Evolutionary conservation across 345 rosid species (phyloP), one percentile per base, ranked within the genome.

Genomic region (Barbarea vulgaris): DNA sequence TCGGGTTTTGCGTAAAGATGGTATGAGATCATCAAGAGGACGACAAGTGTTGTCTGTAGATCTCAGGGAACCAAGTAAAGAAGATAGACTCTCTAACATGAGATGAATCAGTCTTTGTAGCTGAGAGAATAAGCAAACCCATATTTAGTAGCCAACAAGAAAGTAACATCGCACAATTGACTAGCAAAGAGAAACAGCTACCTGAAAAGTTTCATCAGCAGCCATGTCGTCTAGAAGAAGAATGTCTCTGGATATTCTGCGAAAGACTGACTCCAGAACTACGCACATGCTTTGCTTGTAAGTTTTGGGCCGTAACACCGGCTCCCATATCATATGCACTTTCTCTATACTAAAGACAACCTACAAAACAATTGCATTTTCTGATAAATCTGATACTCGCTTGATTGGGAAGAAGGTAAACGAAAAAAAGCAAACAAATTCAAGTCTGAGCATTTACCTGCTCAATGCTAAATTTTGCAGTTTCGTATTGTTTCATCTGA

Each of bases 181-280:
- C 44, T 39, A 31, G 34, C 59, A 17, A 64, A 24, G 52, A 36
- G 54, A 55, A 63, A 64, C 52, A 58, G 57, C 15, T 68, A 89
- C 99, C 94, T 89, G 93, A 65, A 90, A 82, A 61, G 99, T 92
- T 83, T 95, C 99, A 67, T 95, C 99, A 11, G 99, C 98, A 27
- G 99, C 98, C 84, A 95, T 85, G 77, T 95, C 99, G 75, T 95
- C 99, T 60, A 95, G 77, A 70, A 86, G 87, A 74, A 95, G 93
- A 62, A 92, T 83, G 76, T 95, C 96, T 82, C 66, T 84, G 3
- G 87, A 42, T 50, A 92, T 85, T 83, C 94, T 85, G 55, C 88
- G 87, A 77, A 95, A 86, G 39, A 92, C 91, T 0, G 96, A 89
- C 62, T 92, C 98, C 69, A 95, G 80, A 78, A 90, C 89, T 12